Percentiles rank a stretch among this genome's conserved stretches.
phyloP scores from a whole-genome alignment of 225 moss, liverwort and hornwort genomes.

The Climacium dendroides region DNA sequence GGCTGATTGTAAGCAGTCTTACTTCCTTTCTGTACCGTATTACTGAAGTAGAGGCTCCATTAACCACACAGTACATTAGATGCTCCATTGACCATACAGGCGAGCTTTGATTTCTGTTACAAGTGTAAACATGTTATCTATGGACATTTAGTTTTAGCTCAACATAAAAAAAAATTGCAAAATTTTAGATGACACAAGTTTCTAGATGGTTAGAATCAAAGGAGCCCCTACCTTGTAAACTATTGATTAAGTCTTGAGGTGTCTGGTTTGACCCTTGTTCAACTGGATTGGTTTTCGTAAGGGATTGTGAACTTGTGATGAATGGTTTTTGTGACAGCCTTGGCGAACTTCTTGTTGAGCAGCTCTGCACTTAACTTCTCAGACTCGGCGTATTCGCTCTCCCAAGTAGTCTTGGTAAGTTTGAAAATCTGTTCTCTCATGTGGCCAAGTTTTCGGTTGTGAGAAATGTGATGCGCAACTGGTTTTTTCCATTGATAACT shows the following conservation, averaged over 20 bases:
- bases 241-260: neutral
- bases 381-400: constrained; percentile 2
- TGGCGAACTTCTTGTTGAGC: constrained; percentile 45
- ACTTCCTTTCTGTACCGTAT: neutral
- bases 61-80: neutral
- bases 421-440: neutral
- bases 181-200: neutral
- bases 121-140: neutral
- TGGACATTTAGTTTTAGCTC: neutral
- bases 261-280: neutral
- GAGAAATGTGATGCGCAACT: neutral
- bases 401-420: constrained; percentile 48
- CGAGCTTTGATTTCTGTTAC: neutral
- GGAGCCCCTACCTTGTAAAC: neutral
- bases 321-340: constrained; percentile 21
- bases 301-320: neutral
- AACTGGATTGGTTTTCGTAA: neutral
- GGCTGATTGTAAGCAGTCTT: constrained; percentile 31
- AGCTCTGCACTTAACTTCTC: neutral
- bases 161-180: neutral
- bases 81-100: neutral
- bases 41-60: neutral
- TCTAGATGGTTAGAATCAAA: neutral
- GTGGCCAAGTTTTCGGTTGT: neutral
- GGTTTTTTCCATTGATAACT: neutral